These are phyloP conservation scores for Quercus rubra DNA, from an alignment of 306 rosid species.

Conservation along the genomic window DNA sequence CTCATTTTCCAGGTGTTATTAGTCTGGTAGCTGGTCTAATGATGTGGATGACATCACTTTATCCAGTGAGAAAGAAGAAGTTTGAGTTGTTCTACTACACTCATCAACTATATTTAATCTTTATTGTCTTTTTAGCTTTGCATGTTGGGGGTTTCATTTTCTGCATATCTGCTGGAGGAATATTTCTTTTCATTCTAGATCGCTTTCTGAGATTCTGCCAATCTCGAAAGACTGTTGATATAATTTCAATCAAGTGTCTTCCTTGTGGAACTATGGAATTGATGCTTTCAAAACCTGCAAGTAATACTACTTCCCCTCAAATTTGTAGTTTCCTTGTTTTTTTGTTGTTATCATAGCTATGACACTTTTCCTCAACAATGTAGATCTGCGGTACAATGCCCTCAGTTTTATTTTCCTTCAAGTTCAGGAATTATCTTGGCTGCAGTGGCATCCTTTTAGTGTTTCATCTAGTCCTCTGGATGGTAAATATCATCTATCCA, in stretches of 20 bases:
- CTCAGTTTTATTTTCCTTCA: constrained; percentile 88
- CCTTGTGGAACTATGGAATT: constrained; percentile 87
- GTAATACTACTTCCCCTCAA: constrained; percentile 33
- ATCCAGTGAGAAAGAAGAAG: constrained; percentile 62
- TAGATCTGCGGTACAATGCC: constrained; percentile 83
- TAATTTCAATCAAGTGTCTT: constrained; percentile 70
- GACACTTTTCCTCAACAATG: constrained; percentile 21
- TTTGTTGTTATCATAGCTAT: constrained; percentile 5
- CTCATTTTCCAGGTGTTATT: no score
- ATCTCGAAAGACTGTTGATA: constrained; percentile 66
- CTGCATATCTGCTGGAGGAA: constrained; percentile 69
- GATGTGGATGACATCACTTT: constrained; percentile 92
- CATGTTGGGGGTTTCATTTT: constrained; percentile 85
- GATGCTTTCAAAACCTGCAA: constrained; percentile 76
- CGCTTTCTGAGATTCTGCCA: constrained; percentile 88
- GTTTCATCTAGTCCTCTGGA: constrained; percentile 93
- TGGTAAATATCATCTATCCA: constrained; percentile 69
- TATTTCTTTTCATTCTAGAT: constrained; percentile 75
- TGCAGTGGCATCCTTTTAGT: constrained; percentile 99
- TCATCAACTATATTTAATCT: constrained; percentile 78
- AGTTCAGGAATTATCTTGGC: constrained; percentile 77
- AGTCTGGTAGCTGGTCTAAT: constrained; percentile 47
- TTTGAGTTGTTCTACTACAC: constrained; percentile 94
- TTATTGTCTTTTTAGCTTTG: constrained; percentile 65
- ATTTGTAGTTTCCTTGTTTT: background rate